Base-by-base conservation (phyloP, 805 yeast genomes). In the Yamadazyma akitaensis region DNA sequence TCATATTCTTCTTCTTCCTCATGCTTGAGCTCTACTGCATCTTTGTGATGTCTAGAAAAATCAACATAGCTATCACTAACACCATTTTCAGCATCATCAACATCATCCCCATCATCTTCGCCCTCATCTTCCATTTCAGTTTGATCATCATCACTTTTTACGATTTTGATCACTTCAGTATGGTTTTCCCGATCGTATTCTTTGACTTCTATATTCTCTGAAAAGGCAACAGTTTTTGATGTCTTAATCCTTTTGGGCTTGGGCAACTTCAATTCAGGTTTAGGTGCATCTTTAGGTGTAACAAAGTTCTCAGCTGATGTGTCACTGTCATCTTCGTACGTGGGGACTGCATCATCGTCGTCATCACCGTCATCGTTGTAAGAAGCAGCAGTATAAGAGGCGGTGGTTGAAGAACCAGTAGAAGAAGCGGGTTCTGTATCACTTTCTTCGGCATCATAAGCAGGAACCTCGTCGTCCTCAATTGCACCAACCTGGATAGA, bases 121-220 rank as follows among this genome's bases (percentile, higher is more conserved):
- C 46, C 51, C 17, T 53, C 49, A 28, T 56, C 57, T 37, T 48
- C 50, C n/a, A 33, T 24, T 37, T 53, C 53, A 33, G 48, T 47
- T 34, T 49, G 57, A 26, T 52, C 56, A 19, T 52, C 60, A 36
- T 56, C 60, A 44, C 65, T 57, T 24, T 55, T 55, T n/a, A 53
- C 53, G 10, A 61, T 56, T 30, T 57, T 55, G 25, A 56, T 55
- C 9, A 42, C 50, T 25, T 57, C 60, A 3, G 60, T 51, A 25
- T 61, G 59, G n/a, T 67, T 72, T 39, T 70, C 76, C 7, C 68
- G 51, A 25, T 65, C 70, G 46, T 58, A 71, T 50, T 71, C 76
- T 49, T 71, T 71, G 26, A 71, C 60, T 52, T 71, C 70, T 14
- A 71, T 59, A 37, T 70, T 68, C 42, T 70, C 75, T 0, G 73